phyloP scores from a whole-genome alignment of 2,329 filamentous ascomycete genomes.

The Hymenoscyphus occultus region DNA sequence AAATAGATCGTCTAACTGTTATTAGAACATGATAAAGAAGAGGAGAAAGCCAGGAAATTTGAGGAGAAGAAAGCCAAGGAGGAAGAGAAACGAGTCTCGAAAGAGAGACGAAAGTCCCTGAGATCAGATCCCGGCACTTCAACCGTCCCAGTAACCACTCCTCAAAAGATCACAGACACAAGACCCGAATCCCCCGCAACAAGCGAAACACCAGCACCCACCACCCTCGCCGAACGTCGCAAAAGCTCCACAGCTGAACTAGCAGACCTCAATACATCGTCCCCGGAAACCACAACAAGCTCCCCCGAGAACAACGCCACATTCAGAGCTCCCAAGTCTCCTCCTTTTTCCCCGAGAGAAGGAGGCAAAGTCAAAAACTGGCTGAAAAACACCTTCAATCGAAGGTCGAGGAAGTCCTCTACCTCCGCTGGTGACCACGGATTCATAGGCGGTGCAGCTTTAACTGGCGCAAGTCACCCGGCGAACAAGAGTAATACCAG shows the following conservation, averaged over 20 bases:
- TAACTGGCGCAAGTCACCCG: conserved; percentile 44
- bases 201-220: conserved; percentile 9
- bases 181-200: conserved; percentile 9
- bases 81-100: conserved; percentile 50
- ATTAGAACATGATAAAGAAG: conserved; percentile 40
- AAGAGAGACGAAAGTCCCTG: conserved; percentile 52
- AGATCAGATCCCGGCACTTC: conserved; percentile 22
- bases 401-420: conserved; percentile 29
- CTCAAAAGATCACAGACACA: not conserved
- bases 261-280: conserved; percentile 25
- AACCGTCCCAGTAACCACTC: not conserved
- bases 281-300: conserved; percentile 17
- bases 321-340: conserved; percentile 19
- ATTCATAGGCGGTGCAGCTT: conserved; percentile 51
- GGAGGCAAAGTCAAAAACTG: conserved; percentile 43
- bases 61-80: conserved; percentile 53
- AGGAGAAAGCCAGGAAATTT: conserved; percentile 42
- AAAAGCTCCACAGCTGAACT: conserved; percentile 6
- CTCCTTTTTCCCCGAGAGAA: conserved; percentile 6
- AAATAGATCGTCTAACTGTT: conserved; percentile 21
- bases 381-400: conserved; percentile 53
- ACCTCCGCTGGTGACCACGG: conserved; percentile 8
- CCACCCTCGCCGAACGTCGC: conserved; percentile 6
- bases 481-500: conserved; percentile 40
- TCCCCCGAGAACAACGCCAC: not conserved